These are phyloP conservation scores for Brachypodium distachyon DNA, from an alignment of 202 grass and related monocot genomes.

Conservation along the genomic window DNA sequence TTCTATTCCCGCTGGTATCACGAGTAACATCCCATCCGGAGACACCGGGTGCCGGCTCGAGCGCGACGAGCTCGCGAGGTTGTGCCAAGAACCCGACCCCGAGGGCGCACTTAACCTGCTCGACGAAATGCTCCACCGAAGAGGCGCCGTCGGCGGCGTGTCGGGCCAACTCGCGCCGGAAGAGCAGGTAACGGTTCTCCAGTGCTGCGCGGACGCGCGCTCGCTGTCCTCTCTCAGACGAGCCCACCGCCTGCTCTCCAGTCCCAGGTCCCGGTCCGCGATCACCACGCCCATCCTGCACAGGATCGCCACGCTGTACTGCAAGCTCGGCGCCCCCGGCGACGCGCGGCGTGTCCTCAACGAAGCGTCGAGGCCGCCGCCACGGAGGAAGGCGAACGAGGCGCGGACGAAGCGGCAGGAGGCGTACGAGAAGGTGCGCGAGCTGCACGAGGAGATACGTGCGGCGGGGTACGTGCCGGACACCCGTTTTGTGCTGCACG, in stretches of 20 bases:
- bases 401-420: conserved; percentile 41
- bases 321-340: conserved; percentile 49
- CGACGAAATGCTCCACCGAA: conserved; percentile 35
- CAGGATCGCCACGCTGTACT: conserved; percentile 44
- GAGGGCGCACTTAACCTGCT: conserved; percentile 34
- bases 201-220: conserved; percentile 29
- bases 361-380: neutral
- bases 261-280: neutral
- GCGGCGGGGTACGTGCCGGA: conserved; percentile 72
- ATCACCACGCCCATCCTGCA: conserved; percentile 17
- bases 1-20: no score
- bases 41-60: neutral
- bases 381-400: no score
- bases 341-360: conserved; percentile 42
- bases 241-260: conserved; percentile 36
- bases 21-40: neutral
- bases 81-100: conserved; percentile 19
- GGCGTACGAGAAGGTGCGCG: conserved; percentile 66
- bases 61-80: neutral
- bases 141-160: neutral
- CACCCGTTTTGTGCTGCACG: conserved; percentile 69
- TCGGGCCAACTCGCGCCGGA: neutral
- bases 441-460: conserved; percentile 69
- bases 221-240: conserved; percentile 41
- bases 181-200: conserved; percentile 29